Conservation (phyloP, 331 rosid species). For the Pyracantha coccinea region DNA sequence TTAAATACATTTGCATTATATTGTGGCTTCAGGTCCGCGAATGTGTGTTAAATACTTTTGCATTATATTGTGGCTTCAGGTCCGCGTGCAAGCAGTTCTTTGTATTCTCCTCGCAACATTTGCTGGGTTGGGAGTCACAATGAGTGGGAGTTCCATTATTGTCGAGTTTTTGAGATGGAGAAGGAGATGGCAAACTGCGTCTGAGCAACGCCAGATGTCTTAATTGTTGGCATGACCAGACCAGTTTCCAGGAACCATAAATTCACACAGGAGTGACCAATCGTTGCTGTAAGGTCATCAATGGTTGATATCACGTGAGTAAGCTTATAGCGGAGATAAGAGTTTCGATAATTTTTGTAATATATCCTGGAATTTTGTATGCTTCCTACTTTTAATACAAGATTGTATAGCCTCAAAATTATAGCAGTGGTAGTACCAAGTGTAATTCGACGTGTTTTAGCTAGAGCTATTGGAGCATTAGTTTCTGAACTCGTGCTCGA, state of each 20-base stretch:
- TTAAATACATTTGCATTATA: background rate
- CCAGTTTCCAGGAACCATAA: constrained; percentile 16
- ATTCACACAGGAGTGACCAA: background rate
- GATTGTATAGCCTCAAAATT: background rate
- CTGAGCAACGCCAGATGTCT: constrained; percentile 29
- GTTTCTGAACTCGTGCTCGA: background rate
- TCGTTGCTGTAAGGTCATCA: background rate
- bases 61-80: constrained; percentile 38
- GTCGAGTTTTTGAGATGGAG: constrained; percentile 52
- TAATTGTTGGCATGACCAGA: constrained; percentile 19
- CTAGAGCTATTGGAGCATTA: background rate
- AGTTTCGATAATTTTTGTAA: constrained; percentile 2
- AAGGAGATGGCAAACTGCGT: constrained; percentile 37
- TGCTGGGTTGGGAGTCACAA: constrained; percentile 80
- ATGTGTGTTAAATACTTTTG: background rate
- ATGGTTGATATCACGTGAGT: constrained; percentile 3
- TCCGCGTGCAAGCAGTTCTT: constrained; percentile 65
- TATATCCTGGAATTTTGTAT: background rate
- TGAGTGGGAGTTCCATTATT: constrained; percentile 85
- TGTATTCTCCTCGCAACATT: constrained; percentile 86
- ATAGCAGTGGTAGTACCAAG: background rate
- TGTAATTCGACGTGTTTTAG: background rate
- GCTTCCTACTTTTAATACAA: background rate
- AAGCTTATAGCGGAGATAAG: constrained; percentile 2
- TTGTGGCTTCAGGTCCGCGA: constrained; percentile 48